Conservation (phyloP, 345 rosid genomes). For the Rhodomyrtus tomentosa region DNA sequence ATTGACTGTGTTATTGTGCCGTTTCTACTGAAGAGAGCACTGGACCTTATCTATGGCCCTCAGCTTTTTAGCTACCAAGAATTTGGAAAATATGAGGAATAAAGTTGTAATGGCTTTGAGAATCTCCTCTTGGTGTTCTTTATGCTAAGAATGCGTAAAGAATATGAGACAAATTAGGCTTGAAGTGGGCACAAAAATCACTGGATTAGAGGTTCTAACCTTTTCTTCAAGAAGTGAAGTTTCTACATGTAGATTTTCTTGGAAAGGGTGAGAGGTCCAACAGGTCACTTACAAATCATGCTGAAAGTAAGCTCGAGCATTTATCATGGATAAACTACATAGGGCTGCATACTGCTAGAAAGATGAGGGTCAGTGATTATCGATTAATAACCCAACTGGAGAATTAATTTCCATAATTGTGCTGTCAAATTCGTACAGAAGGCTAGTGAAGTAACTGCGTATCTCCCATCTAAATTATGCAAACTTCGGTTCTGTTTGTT, state of each 20-base stretch:
- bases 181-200: not conserved
- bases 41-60: too few relatives aligned
- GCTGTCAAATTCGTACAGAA: not conserved
- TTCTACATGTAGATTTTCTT: not conserved
- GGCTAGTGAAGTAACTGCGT: not conserved
- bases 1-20: not conserved
- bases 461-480: not conserved
- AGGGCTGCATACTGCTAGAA: not conserved
- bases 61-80: not conserved
- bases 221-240: not conserved
- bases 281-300: not conserved
- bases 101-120: not conserved
- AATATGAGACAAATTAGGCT: not conserved
- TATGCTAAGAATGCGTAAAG: not conserved
- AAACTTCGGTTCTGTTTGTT: not conserved
- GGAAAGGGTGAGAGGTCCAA: not conserved
- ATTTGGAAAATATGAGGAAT: not conserved
- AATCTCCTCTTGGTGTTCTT: not conserved
- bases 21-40: too few relatives aligned
- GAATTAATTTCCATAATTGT: not conserved
- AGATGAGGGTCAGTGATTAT: not conserved
- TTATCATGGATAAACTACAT: not conserved
- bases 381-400: not conserved
- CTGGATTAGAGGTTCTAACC: not conserved
- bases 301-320: not conserved